These are phyloP conservation scores for Talaromyces albobiverticillius DNA, from an alignment of 2,329 filamentous ascomycete species.

Conservation along the genomic window DNA sequence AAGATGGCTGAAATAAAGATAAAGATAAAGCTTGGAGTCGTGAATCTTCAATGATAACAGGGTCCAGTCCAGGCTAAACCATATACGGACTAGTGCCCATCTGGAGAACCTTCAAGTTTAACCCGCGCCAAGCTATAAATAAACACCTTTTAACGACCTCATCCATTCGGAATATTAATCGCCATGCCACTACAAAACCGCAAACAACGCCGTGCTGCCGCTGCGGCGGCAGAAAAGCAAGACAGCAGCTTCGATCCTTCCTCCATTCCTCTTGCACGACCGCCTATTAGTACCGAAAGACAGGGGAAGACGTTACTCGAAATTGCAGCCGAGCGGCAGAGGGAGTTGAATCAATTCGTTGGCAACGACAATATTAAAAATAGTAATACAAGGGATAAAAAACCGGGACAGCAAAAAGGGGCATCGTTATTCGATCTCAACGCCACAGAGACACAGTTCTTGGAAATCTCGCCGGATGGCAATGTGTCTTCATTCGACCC, in stretches of 20 bases:
- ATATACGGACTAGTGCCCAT: not conserved
- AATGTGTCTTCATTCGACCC: slow-evolving; percentile 29
- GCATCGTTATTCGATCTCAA: slow-evolving; percentile 13
- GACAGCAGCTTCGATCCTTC: slow-evolving; percentile 26
- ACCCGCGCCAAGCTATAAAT: too few relatives aligned
- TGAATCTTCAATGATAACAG: too few relatives aligned
- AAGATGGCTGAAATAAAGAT: not conserved
- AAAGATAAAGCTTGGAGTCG: not conserved
- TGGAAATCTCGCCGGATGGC: slow-evolving; percentile 23
- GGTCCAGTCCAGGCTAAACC: not conserved
- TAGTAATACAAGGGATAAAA: not conserved
- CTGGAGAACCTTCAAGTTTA: too few relatives aligned
- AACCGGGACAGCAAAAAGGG: not conserved
- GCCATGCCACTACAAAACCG: slow-evolving; percentile 25
- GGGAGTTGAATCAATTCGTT: slow-evolving; percentile 24
- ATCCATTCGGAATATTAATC: too few relatives aligned
- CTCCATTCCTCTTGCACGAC: slow-evolving; percentile 33
- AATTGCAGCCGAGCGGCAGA: slow-evolving; percentile 44
- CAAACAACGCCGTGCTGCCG: slow-evolving; percentile 39
- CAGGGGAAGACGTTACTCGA: slow-evolving; percentile 41
- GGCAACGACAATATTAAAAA: slow-evolving; percentile 1
- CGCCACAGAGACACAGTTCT: slow-evolving; percentile 26
- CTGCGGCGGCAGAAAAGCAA: slow-evolving; percentile 19
- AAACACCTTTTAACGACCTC: too few relatives aligned
- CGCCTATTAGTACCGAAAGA: slow-evolving; percentile 20